A percentile compares a stretch with the other conserved stretches of the same genome.
These are phyloP conservation scores for Fusarium nygamai DNA, from an alignment of 2,329 filamentous ascomycete genomes.

Conservation along the genomic window DNA sequence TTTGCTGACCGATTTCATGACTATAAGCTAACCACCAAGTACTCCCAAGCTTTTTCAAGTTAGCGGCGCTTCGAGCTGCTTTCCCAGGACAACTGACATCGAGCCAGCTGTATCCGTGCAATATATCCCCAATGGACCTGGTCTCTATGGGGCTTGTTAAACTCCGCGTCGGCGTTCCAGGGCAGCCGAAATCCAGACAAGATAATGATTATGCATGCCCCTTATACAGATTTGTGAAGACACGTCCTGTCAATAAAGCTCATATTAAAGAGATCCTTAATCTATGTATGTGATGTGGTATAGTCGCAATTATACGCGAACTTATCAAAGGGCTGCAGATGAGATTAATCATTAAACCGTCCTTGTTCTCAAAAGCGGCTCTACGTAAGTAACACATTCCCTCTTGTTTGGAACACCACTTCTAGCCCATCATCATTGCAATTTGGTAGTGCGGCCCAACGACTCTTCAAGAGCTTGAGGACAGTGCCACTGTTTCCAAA, in stretches of 20 bases:
- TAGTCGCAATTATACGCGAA: too few relatives aligned
- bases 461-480: background rate
- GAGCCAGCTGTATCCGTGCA: background rate
- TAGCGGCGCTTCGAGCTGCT: background rate
- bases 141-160: too few relatives aligned
- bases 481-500: background rate
- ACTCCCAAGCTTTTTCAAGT: too few relatives aligned
- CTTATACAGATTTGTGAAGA: too few relatives aligned
- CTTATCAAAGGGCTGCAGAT: too few relatives aligned
- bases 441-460: background rate
- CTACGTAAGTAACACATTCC: background rate
- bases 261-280: too few relatives aligned
- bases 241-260: too few relatives aligned
- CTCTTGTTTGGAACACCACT: background rate
- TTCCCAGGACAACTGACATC: background rate
- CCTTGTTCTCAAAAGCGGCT: accelerated
- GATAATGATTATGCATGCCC: too few relatives aligned
- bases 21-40: background rate
- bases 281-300: too few relatives aligned
- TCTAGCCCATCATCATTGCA: background rate
- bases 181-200: too few relatives aligned
- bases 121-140: accelerated
- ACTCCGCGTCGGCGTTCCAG: too few relatives aligned
- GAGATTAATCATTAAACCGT: accelerated
- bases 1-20: background rate